A percentile compares a stretch with the other conserved stretches of the same genome.
phyloP scores from a whole-genome alignment of 768 basidiomycete genomes.

The Serendipita indica region DNA sequence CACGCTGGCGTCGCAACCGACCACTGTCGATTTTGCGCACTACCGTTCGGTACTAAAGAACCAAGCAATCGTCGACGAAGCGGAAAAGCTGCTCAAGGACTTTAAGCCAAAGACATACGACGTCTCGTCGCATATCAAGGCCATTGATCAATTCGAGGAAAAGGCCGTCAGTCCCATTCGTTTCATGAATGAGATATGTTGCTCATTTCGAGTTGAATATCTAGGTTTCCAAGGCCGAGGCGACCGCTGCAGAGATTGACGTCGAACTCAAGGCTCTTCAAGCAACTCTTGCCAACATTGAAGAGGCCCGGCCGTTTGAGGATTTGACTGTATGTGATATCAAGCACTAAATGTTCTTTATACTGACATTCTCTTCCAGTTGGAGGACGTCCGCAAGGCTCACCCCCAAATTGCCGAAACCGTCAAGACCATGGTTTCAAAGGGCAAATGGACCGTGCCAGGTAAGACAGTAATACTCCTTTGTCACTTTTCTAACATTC shows the following conservation, averaged over 20 bases:
- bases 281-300: slow-evolving; percentile 89
- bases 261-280: slow-evolving; percentile 82
- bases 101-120: slow-evolving; percentile 97
- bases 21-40: slow-evolving; percentile 77
- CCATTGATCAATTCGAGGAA: slow-evolving; percentile 89
- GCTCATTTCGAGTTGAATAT: neutral
- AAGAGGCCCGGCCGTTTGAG: slow-evolving; percentile 93
- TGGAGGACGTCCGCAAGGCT: slow-evolving; percentile 78
- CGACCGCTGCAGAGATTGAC: slow-evolving; percentile 81
- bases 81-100: slow-evolving; percentile 70
- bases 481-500: neutral
- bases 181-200: slow-evolving; percentile 8
- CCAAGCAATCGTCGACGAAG: slow-evolving; percentile 78
- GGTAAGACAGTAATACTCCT: slow-evolving; percentile 33
- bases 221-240: slow-evolving; percentile 77
- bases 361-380: slow-evolving; percentile 27
- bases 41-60: slow-evolving; percentile 91
- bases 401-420: slow-evolving; percentile 84
- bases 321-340: slow-evolving; percentile 72
- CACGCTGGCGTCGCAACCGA: slow-evolving; percentile 52
- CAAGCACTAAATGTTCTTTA: neutral
- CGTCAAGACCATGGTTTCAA: slow-evolving; percentile 89
- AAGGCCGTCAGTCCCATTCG: slow-evolving; percentile 61
- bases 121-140: slow-evolving; percentile 74
- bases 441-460: slow-evolving; percentile 97